Percentiles rank a stretch among this genome's conserved stretches.
Evolutionary conservation across 1,284 basidiomycete genomes (phyloP).

Genomic region (Fomitopsis betulina): DNA sequence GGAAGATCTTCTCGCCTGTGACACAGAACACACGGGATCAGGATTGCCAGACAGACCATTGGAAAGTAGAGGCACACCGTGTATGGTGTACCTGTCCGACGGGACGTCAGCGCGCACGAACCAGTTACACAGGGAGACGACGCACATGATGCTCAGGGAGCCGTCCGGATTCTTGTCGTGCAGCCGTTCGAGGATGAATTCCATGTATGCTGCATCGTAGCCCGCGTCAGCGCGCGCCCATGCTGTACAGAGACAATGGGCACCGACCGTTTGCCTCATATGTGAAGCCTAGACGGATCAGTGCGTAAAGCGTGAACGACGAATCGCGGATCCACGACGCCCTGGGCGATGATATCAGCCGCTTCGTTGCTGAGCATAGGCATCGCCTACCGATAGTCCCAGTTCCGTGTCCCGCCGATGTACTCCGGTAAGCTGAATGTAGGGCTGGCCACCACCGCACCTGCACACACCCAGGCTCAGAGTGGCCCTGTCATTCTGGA

Average conservation of each 20-base stretch:
- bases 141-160: slow-evolving; percentile 84
- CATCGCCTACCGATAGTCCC: slow-evolving; percentile 64
- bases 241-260: slow-evolving; percentile 9
- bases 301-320: slow-evolving; percentile 87
- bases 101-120: background rate
- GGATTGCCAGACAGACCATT: too few relatives aligned
- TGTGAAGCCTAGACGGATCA: slow-evolving; percentile 88
- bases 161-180: slow-evolving; percentile 83
- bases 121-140: background rate
- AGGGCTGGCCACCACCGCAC: slow-evolving; percentile 88
- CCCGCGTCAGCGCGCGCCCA: background rate
- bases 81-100: slow-evolving; percentile 65
- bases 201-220: slow-evolving; percentile 67
- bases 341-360: slow-evolving; percentile 28
- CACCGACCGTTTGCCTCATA: slow-evolving; percentile 75
- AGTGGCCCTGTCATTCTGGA: background rate
- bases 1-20: slow-evolving; percentile 76
- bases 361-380: background rate
- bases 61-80: slow-evolving; percentile 51
- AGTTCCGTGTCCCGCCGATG: slow-evolving; percentile 84
- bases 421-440: slow-evolving; percentile 92
- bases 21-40: background rate
- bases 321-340: slow-evolving; percentile 89
- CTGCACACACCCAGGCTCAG: slow-evolving; percentile 25
- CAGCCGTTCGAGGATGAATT: slow-evolving; percentile 83